These are phyloP conservation scores for Dendryphion nanum DNA, from an alignment of 2,329 filamentous ascomycete genomes.

Conservation along the genomic window DNA sequence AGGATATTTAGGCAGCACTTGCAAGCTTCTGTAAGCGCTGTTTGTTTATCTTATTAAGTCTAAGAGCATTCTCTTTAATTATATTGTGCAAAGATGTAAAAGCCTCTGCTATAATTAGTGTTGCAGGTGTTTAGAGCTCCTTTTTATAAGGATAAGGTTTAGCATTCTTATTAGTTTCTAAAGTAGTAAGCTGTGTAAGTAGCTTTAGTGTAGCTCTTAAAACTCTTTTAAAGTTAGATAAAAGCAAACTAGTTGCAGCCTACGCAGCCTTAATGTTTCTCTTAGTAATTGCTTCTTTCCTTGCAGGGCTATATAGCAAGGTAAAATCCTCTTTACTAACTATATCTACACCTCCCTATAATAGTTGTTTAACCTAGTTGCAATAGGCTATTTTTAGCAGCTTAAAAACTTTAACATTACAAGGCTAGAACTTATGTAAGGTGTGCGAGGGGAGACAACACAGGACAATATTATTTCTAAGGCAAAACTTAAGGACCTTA, in stretches of 20 bases:
- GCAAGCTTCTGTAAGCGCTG: conserved; percentile 3
- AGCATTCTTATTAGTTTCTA: neutral
- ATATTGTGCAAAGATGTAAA: conserved; percentile 5
- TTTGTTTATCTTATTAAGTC: conserved; percentile 1
- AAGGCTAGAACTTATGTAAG: neutral
- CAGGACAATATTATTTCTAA: conserved; percentile 1
- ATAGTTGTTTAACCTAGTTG: conserved; percentile 19
- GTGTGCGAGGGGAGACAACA: conserved; percentile 1
- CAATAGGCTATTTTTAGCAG: conserved; percentile 22
- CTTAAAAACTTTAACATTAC: conserved; percentile 14
- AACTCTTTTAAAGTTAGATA: neutral
- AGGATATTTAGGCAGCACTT: conserved; percentile 5
- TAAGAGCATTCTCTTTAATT: conserved; percentile 4
- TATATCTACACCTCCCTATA: conserved; percentile 15
- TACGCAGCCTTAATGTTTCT: conserved; percentile 28
- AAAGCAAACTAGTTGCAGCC: conserved; percentile 16
- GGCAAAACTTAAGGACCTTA: neutral
- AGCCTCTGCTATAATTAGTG: conserved; percentile 5
- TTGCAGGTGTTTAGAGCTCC: conserved; percentile 4
- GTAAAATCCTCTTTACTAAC: conserved; percentile 26
- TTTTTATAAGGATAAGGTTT: neutral
- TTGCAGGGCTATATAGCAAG: conserved; percentile 17
- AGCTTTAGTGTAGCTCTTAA: conserved; percentile 2
- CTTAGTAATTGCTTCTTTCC: conserved; percentile 14
- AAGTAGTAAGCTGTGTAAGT: neutral